Base-by-base conservation (phyloP, 2,329 filamentous ascomycete species). In the Neofusicoccum sp. region DNA sequence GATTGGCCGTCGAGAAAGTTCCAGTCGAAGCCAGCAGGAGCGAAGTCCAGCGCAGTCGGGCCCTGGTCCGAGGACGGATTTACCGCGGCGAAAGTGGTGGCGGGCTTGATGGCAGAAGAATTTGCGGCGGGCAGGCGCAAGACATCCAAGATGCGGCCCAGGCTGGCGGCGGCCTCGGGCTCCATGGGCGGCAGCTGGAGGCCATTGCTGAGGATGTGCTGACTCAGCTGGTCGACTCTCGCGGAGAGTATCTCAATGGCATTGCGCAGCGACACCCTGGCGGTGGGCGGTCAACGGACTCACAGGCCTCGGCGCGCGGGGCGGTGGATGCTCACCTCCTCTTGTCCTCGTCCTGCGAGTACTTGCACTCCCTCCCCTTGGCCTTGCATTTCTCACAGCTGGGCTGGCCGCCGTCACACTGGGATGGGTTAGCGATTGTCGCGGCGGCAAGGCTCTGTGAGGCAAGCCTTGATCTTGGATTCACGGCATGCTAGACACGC, bases 321-420 rank as follows among this genome's bases (percentile, higher is more conserved):
- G 44, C 44, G 12, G 33, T 22, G 28, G 22, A 48, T 28, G 43
- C 49, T 36, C 33, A 62, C 61, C 61, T 58, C 39, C 61, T 63
- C 45, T 63, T 63, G 52, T 63, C 61, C 45, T 63, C 61, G 16
- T 63, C 61, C 36, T 59, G 61, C 28, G 61, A 63, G 37, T 63
- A 63, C 12, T 47, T 58, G 61, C 61, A 63, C 29, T 63, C 61
- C 45, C 54, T 43, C 16, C 61, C 61, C 36, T 63, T 63, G 11
- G 61, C 39, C 52, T 63, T 63, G 61, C 61, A 63, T 44, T 63
- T 63, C 36, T 63, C 61, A 59, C 61, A 63, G 54, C 52, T 63
- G 12, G 61, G 61, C 54, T 63, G 61, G 36, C 45, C 61, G 44
- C 61, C 61, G 28, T 63, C 61, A 43, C 61, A 63, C 61, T 63